phyloP scores from a whole-genome alignment of 768 basidiomycete genomes.

The Crepidotus variabilis region DNA sequence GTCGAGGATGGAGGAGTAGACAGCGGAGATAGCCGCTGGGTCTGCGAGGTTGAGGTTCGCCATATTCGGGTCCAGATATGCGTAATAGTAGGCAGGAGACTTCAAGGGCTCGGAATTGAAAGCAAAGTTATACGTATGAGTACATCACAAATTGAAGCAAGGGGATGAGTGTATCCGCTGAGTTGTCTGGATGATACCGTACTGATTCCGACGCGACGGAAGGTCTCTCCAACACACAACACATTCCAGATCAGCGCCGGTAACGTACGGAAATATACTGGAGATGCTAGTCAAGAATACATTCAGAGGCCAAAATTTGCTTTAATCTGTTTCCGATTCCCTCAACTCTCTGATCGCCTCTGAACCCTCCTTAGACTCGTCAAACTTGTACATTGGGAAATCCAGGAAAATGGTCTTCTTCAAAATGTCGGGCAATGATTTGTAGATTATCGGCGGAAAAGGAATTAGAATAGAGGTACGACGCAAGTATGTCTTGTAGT shows the following conservation, averaged over 20 bases:
- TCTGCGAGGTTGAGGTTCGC: slow-evolving; percentile 21
- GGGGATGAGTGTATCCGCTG: background rate
- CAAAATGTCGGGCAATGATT: slow-evolving; percentile 42
- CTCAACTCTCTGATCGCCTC: slow-evolving; percentile 33
- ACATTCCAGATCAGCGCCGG: background rate
- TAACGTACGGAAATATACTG: background rate
- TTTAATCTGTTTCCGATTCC: background rate
- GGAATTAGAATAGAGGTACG: slow-evolving; percentile 61
- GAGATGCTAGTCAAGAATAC: background rate
- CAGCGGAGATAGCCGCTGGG: slow-evolving; percentile 23
- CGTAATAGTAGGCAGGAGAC: background rate
- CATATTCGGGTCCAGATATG: slow-evolving; percentile 10
- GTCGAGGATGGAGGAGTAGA: slow-evolving; percentile 25
- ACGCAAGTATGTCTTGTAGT: slow-evolving; percentile 52
- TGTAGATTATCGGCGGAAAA: slow-evolving; percentile 53
- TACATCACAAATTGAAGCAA: background rate
- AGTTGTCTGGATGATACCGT: background rate
- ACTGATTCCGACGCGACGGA: background rate
- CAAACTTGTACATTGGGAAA: slow-evolving; percentile 57
- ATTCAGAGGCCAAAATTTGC: no score
- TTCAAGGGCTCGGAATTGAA: background rate
- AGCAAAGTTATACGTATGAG: background rate
- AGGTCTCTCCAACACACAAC: background rate
- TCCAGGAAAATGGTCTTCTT: slow-evolving; percentile 59
- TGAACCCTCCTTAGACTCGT: slow-evolving; percentile 46